Evolutionary conservation across 2,329 filamentous ascomycete genomes (phyloP), one percentile per base, ranked within the genome.

Genomic region (Ophiosphaerella narmari): DNA sequence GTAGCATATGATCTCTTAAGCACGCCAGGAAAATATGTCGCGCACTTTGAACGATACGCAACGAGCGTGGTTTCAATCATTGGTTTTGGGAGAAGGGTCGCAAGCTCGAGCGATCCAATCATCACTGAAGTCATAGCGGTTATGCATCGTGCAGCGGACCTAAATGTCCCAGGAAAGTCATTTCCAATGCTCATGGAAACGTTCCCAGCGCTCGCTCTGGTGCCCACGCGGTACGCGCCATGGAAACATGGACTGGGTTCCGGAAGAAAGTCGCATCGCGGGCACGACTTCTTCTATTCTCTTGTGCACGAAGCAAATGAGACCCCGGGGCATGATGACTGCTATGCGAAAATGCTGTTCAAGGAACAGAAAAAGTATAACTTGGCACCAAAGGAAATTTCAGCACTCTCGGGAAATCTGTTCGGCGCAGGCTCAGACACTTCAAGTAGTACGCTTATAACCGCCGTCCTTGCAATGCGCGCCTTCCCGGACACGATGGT

Each of bases 181-280:
- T 84, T 85, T 51, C 82, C 82, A 3, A 83, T 83, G 78, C 66
- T 85, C 24, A 76, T 83, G 69, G 81, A 83, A 63, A 83, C 80
- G 0, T 83, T 83, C 63, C 78, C 77, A 37, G 66, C 82, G 2
- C 77, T 84, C n/a, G 82, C 81, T 1, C 44, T 40, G n/a, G 76
- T 83, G 82, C 57, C 82, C 80, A 21, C 83, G 79, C 79, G 54
- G 39, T 59, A 56, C 37, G 69, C 68, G 1, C 69, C 69, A 1
- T 73, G 70, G 70, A 73, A 71, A 39, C 66, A 70, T 14, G 69
- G 69, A 7, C 57, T 72, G 32, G 68, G 70, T 1, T 40, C 49
- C 2, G 58, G 55, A 33, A 52, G 60, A 33, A 67, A 54, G 46
- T 54, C 60, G n/a, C 61, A 66, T 41, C 65, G 65, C 14, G 62